These are phyloP conservation scores for Umbilicus rupestris DNA, from an alignment of 164 flowering plant genomes.

Conservation along the genomic window DNA sequence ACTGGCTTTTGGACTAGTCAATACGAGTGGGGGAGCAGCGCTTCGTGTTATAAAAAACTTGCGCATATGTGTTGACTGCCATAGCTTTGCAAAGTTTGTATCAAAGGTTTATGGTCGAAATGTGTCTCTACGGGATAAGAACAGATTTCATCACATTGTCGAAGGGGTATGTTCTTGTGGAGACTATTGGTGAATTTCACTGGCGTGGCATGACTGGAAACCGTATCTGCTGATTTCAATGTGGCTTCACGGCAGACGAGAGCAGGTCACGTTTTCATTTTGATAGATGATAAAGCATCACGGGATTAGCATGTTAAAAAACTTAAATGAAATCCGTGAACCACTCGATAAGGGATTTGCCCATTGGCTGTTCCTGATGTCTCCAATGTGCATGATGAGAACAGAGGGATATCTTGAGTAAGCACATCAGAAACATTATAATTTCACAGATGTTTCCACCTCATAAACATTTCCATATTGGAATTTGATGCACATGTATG, in stretches of 20 bases:
- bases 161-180: constrained; percentile 51
- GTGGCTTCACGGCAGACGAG: background rate
- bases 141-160: constrained; percentile 46
- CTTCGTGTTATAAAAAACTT: constrained; percentile 52
- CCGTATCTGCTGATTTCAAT: background rate
- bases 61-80: constrained; percentile 59
- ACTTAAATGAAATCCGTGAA: too few species aligned
- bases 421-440: background rate
- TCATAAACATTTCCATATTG: too few species aligned
- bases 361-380: background rate
- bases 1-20: constrained; percentile 41
- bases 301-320: too few species aligned
- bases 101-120: constrained; percentile 37
- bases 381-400: background rate
- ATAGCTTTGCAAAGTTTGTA: constrained; percentile 47
- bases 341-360: too few species aligned
- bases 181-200: constrained; percentile 46
- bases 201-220: background rate
- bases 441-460: too few species aligned
- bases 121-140: constrained; percentile 43
- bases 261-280: background rate
- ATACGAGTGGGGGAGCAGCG: constrained; percentile 24
- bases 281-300: too few species aligned
- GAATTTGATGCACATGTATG: too few species aligned
- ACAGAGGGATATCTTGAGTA: background rate